Evolutionary conservation across 2,329 filamentous ascomycete species (phyloP).

Genomic region (Raffaelea deltoideospora): DNA sequence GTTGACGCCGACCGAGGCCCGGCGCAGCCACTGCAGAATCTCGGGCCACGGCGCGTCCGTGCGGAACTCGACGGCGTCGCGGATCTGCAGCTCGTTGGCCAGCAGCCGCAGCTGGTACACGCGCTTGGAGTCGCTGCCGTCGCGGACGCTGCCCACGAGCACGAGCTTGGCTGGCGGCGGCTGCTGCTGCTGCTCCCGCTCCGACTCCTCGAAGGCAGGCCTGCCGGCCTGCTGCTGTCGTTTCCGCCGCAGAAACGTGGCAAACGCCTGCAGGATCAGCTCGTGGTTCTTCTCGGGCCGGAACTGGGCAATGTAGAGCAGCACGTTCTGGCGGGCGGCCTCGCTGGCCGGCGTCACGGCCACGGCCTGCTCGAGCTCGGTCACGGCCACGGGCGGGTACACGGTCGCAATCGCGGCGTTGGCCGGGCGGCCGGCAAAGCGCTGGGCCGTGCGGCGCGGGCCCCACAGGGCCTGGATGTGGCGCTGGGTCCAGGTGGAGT

Average conservation of each 20-base stretch:
- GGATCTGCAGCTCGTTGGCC: slow-evolving; percentile 73
- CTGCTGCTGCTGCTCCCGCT: slow-evolving; percentile 5
- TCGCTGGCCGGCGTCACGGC: slow-evolving; percentile 57
- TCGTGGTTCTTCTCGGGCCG: slow-evolving; percentile 94
- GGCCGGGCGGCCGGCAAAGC: background rate
- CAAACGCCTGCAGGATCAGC: slow-evolving; percentile 72
- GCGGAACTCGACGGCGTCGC: slow-evolving; percentile 72
- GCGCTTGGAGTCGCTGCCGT: slow-evolving; percentile 61
- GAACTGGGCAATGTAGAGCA: slow-evolving; percentile 95
- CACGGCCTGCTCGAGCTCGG: slow-evolving; percentile 63
- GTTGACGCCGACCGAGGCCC: slow-evolving; percentile 76
- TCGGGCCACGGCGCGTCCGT: slow-evolving; percentile 81
- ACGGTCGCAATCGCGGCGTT: slow-evolving; percentile 50
- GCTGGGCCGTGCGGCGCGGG: slow-evolving; percentile 29
- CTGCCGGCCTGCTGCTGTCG: too few species aligned
- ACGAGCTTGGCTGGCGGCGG: slow-evolving; percentile 50
- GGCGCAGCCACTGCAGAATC: slow-evolving; percentile 64
- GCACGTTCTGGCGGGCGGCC: slow-evolving; percentile 48
- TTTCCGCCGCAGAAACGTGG: slow-evolving; percentile 53
- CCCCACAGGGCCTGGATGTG: slow-evolving; percentile 77
- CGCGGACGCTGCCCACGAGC: slow-evolving; percentile 83
- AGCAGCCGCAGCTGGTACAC: slow-evolving; percentile 82
- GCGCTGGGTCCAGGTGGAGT: slow-evolving; percentile 82
- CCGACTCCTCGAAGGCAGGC: too few species aligned
- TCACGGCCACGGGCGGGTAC: slow-evolving; percentile 84